Conservation (phyloP, 495 filamentous ascomycete genomes). For the Trichoderma asperelloides region DNA sequence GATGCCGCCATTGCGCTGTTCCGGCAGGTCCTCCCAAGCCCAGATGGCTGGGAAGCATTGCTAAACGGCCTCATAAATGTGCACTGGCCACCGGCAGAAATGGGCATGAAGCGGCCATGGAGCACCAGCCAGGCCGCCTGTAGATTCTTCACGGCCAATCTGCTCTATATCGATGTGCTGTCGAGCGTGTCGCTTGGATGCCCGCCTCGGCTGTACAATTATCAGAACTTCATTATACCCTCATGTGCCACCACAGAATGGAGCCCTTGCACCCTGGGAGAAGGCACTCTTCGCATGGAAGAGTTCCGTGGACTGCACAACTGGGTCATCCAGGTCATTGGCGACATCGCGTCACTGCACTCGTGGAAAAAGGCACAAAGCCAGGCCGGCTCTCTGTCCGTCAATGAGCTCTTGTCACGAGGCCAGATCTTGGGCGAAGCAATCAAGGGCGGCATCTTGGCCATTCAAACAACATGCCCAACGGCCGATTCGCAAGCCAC, state of each 20-base stretch:
- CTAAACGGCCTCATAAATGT: conserved; percentile 25
- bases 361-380: conserved; percentile 41
- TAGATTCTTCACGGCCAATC: conserved; percentile 40
- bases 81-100: conserved; percentile 15
- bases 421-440: conserved; percentile 30
- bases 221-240: conserved; percentile 29
- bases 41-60: conserved; percentile 19
- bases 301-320: conserved; percentile 37
- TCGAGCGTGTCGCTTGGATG: conserved; percentile 35
- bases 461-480: conserved; percentile 16
- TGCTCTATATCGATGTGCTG: conserved; percentile 42
- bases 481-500: background rate
- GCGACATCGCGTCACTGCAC: conserved; percentile 40
- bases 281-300: conserved; percentile 24
- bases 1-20: conserved; percentile 41
- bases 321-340: conserved; percentile 36
- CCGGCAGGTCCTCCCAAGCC: conserved; percentile 22
- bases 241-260: conserved; percentile 11
- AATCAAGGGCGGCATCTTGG: conserved; percentile 23
- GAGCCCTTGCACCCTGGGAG: conserved; percentile 17
- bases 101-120: conserved; percentile 21
- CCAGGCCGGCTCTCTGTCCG: conserved; percentile 30
- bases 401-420: conserved; percentile 35
- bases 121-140: conserved; percentile 44
- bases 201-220: conserved; percentile 31